These are phyloP conservation scores for Suhomyces tanzawaensis DNA, from an alignment of 805 yeast species.

Conservation along the genomic window DNA sequence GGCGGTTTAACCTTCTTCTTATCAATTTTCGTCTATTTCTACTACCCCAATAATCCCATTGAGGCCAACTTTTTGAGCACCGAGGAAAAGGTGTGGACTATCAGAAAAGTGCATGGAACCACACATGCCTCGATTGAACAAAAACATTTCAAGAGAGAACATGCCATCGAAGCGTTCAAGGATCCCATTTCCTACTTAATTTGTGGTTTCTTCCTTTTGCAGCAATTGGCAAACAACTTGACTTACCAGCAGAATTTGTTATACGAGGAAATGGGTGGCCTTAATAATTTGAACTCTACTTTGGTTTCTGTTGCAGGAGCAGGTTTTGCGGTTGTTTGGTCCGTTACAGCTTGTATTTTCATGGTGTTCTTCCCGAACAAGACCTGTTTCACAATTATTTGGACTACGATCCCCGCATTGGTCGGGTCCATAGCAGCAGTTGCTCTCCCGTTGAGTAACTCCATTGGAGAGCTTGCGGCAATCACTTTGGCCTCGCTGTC, in stretches of 20 bases:
- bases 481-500: constrained; percentile 46
- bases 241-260: constrained; percentile 52
- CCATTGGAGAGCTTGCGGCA: constrained; percentile 42
- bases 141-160: constrained; percentile 45
- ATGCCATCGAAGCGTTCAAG: constrained; percentile 47
- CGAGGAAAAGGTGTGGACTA: constrained; percentile 52
- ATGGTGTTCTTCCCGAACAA: constrained; percentile 30
- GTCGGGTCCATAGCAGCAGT: constrained; percentile 47
- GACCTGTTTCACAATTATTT: constrained; percentile 32
- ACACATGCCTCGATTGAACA: constrained; percentile 37
- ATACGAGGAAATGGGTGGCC: constrained; percentile 44
- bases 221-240: constrained; percentile 51
- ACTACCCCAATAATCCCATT: constrained; percentile 59
- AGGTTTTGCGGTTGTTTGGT: constrained; percentile 44
- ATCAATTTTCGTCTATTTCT: constrained; percentile 19
- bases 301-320: constrained; percentile 54
- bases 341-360: constrained; percentile 36
- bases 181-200: constrained; percentile 36
- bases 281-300: constrained; percentile 44
- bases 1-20: constrained; percentile 50
- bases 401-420: constrained; percentile 43
- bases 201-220: constrained; percentile 36
- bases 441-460: constrained; percentile 43
- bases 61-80: constrained; percentile 45
- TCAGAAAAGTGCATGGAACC: constrained; percentile 34